These are phyloP conservation scores for Sugiyamaella americana DNA, from an alignment of 805 yeast genomes.

Conservation along the genomic window DNA sequence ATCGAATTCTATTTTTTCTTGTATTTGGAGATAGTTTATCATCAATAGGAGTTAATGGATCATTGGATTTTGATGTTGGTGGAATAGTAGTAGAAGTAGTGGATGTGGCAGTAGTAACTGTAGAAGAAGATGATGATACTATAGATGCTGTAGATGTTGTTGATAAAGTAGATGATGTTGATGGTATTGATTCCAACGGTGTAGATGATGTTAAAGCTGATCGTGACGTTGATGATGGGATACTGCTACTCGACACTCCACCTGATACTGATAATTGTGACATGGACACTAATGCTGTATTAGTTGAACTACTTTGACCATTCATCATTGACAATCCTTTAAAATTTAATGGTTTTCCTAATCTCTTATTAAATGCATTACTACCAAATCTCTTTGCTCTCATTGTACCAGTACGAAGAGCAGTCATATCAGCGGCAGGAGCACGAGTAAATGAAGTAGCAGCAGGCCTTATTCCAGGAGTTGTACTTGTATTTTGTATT, in stretches of 20 bases:
- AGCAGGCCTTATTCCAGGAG: background rate
- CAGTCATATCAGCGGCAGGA: constrained; percentile 9
- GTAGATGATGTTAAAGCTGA: background rate
- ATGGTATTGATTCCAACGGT: too few relatives aligned
- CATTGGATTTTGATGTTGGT: background rate
- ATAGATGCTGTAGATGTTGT: background rate
- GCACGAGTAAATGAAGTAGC: constrained; percentile 7
- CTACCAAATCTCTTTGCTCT: constrained; percentile 14
- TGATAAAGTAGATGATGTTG: background rate
- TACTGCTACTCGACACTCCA: too few relatives aligned
- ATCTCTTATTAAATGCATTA: background rate
- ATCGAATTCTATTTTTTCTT: constrained; percentile 6
- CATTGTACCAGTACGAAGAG: constrained; percentile 1
- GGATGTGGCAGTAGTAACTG: background rate
- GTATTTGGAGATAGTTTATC: background rate
- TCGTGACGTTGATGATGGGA: background rate
- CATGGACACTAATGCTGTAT: background rate
- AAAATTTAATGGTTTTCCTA: background rate
- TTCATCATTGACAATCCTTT: background rate
- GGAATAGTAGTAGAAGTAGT: background rate
- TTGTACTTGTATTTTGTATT: constrained; percentile 5
- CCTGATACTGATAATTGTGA: background rate
- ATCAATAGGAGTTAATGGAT: background rate
- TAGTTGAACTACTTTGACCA: background rate
- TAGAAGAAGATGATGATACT: background rate